Percentiles rank a stretch among this genome's conserved stretches.
These are phyloP conservation scores for Aspergillus kassunensis DNA, from an alignment of 495 filamentous ascomycete species.

Conservation along the genomic window DNA sequence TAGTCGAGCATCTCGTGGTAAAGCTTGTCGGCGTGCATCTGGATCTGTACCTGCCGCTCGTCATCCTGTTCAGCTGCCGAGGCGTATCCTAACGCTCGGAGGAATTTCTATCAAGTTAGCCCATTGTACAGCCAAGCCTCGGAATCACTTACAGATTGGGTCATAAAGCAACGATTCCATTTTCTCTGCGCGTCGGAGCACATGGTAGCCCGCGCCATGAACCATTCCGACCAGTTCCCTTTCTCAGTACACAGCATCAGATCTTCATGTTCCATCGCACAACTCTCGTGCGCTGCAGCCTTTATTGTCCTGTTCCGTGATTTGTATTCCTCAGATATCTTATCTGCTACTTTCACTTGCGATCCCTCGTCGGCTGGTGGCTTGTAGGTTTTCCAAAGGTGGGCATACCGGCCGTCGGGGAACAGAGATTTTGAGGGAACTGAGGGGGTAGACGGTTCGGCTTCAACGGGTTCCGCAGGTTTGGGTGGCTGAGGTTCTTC, in stretches of 20 bases:
- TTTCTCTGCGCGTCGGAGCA: constrained; percentile 65
- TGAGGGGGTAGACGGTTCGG: constrained; percentile 37
- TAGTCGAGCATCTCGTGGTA: constrained; percentile 82
- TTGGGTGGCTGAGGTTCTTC: constrained; percentile 20
- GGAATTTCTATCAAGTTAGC: constrained; percentile 56
- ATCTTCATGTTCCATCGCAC: constrained; percentile 70
- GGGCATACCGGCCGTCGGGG: constrained; percentile 84
- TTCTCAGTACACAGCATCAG: constrained; percentile 59
- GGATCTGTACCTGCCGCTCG: constrained; percentile 80
- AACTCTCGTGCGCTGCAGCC: constrained; percentile 86
- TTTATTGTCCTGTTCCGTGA: constrained; percentile 73
- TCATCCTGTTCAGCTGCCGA: constrained; percentile 54
- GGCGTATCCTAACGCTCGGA: constrained; percentile 90
- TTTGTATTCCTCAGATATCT: constrained; percentile 80
- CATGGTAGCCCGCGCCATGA: constrained; percentile 59
- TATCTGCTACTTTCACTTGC: constrained; percentile 53
- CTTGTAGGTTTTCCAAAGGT: constrained; percentile 88
- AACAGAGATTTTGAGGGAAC: constrained; percentile 57
- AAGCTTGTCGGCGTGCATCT: constrained; percentile 89
- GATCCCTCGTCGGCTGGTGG: constrained; percentile 59
- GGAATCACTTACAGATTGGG: constrained; percentile 62
- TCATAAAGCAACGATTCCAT: constrained; percentile 77
- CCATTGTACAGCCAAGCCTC: not conserved
- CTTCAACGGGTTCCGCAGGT: constrained; percentile 9
- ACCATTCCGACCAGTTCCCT: constrained; percentile 49